These are phyloP conservation scores for Daldinia grandis DNA, from an alignment of 495 filamentous ascomycete species.

Conservation along the genomic window DNA sequence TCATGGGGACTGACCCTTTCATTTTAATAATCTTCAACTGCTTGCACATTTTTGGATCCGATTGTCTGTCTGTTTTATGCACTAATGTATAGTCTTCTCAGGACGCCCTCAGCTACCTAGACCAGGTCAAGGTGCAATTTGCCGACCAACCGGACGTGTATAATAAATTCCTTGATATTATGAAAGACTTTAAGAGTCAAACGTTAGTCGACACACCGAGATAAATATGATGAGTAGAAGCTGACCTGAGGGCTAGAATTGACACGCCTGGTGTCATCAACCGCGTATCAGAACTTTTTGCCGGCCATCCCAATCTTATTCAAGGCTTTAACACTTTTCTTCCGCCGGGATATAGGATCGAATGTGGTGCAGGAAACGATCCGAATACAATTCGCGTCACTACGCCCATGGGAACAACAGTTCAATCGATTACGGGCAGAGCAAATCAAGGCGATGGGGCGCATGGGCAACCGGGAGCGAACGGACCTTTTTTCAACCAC, in stretches of 20 bases:
- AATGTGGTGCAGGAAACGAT: slow-evolving; percentile 90
- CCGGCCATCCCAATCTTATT: slow-evolving; percentile 94
- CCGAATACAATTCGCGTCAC: slow-evolving; percentile 96
- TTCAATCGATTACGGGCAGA: slow-evolving; percentile 62
- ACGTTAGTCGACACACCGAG: slow-evolving; percentile 66
- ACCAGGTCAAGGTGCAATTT: slow-evolving; percentile 99
- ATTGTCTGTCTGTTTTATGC: slow-evolving; percentile 6
- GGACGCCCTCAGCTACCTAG: slow-evolving; percentile 97
- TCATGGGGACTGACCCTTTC: not conserved
- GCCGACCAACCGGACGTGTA: slow-evolving; percentile 97
- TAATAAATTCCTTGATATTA: slow-evolving; percentile 97
- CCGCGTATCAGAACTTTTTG: slow-evolving; percentile 94
- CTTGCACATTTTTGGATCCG: slow-evolving; percentile 1
- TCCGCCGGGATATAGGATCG: slow-evolving; percentile 95
- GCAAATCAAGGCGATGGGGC: slow-evolving; percentile 53
- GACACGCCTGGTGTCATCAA: slow-evolving; percentile 98
- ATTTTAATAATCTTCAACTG: not conserved
- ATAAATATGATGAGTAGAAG: not conserved
- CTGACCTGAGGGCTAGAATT: slow-evolving; percentile 65
- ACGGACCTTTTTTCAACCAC: slow-evolving; percentile 49
- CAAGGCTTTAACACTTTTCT: slow-evolving; percentile 99
- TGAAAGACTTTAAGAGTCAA: slow-evolving; percentile 99
- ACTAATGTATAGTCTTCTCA: slow-evolving; percentile 51
- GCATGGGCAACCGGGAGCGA: slow-evolving; percentile 47
- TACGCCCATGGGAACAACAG: slow-evolving; percentile 82